phyloP scores from a whole-genome alignment of 2,329 filamentous ascomycete genomes.

The Periconia sp. region DNA sequence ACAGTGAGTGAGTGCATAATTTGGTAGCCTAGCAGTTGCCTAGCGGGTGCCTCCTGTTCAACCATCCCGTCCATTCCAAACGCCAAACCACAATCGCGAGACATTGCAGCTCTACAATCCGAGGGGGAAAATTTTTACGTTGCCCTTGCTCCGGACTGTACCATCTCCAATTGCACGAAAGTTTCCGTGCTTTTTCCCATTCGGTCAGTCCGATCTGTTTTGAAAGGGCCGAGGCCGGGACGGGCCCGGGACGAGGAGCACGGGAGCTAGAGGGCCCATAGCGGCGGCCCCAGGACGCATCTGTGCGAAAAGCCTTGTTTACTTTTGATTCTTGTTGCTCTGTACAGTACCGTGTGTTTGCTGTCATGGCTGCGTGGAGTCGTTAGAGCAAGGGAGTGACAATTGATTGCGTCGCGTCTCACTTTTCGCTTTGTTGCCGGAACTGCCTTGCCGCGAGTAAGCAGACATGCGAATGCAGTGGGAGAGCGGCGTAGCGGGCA shows the following conservation, averaged over 20 bases:
- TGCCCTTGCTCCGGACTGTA: too few species aligned
- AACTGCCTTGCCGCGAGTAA: too few species aligned
- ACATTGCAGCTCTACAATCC: too few species aligned
- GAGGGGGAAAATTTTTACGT: too few species aligned
- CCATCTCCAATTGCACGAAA: background rate
- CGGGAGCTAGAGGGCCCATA: background rate
- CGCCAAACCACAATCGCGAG: too few species aligned
- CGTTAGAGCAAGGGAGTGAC: background rate
- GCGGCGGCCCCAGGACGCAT: constrained; percentile 1
- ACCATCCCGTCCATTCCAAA: too few species aligned
- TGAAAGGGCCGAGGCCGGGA: background rate
- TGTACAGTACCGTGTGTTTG: background rate
- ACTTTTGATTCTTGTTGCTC: background rate
- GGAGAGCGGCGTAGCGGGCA: background rate
- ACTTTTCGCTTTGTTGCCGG: constrained; percentile 16
- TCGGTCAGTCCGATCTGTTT: background rate
- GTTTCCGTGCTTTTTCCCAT: background rate
- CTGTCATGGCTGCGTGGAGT: background rate
- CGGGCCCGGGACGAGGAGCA: background rate
- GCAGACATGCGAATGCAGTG: too few species aligned
- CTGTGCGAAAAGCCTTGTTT: constrained; percentile 18
- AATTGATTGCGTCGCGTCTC: constrained; percentile 20
- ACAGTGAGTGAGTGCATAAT: too few species aligned
- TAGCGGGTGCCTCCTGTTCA: too few species aligned
- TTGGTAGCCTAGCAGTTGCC: too few species aligned